Evolutionary conservation across 139 green algal genomes (phyloP), one percentile per base, ranked within the genome.

Genomic region (Chlamydomonas asymmetrica): DNA sequence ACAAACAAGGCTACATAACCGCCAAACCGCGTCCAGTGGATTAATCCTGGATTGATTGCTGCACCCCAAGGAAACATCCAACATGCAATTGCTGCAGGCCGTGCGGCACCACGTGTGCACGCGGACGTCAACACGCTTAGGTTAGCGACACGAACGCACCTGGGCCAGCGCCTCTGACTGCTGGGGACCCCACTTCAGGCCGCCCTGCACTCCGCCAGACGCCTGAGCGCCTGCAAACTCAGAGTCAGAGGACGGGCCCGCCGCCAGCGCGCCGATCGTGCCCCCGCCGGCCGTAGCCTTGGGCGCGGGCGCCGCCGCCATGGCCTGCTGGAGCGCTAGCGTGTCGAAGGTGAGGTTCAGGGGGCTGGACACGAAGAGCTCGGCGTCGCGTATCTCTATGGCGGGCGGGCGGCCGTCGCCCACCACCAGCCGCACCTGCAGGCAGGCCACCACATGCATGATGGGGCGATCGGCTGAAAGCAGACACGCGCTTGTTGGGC

Each of bases 311-410:
- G 9, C 40, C 41, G 13, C 59, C 31, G 41, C 62, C 41, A 38
- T 48, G 43, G 62, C 72, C 34, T n/a, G n/a, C n/a, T n/a, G n/a
- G n/a, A n/a, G n/a, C n/a, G n/a, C n/a, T n/a, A n/a, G n/a, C n/a
- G n/a, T n/a, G n/a, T n/a, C n/a, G n/a, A n/a, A n/a, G n/a, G n/a
- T n/a, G n/a, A n/a, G n/a, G n/a, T n/a, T n/a, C n/a, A n/a, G n/a
- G n/a, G n/a, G n/a, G n/a, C n/a, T n/a, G n/a, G n/a, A n/a, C n/a
- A n/a, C n/a, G n/a, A n/a, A n/a, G n/a, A 73, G 79, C 63, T 80
- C 64, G 5, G 45, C 73, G 38, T 91, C 84, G 18, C 80, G 49
- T 68, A 93, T 29, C 73, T 93, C 85, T 60, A 93, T 73, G 66
- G 88, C 78, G 10, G 43, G 43, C 18, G 72, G 34, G 25, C 56